Evolutionary conservation across 352 stramenopile genomes (phyloP).

Genomic region (Phytophthora nicotianae): DNA sequence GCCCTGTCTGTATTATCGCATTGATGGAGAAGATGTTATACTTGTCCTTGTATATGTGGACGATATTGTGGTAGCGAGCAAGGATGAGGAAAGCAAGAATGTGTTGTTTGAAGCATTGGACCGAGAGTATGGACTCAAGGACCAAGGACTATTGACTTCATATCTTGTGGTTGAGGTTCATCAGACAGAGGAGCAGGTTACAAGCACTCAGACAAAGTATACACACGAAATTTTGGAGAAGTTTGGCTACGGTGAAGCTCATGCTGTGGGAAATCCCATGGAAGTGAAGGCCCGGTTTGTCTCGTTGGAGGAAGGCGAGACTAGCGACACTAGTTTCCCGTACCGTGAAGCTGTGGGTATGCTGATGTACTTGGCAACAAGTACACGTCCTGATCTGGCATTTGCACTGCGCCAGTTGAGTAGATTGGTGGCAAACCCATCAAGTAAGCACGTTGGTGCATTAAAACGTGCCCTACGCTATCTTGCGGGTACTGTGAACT

Average conservation of each 20-base stretch:
- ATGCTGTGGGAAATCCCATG: too few species aligned
- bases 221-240: too few species aligned
- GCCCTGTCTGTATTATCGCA: constrained; percentile 8
- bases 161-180: too few species aligned
- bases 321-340: too few species aligned
- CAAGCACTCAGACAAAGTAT: too few species aligned
- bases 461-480: constrained; percentile 9
- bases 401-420: too few species aligned
- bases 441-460: constrained; percentile 7
- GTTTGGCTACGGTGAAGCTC: too few species aligned
- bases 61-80: not conserved
- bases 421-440: constrained; percentile 1
- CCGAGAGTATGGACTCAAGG: not conserved
- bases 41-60: not conserved
- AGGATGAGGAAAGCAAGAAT: not conserved
- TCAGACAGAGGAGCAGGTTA: too few species aligned
- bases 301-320: too few species aligned
- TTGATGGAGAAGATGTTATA: not conserved
- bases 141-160: not conserved
- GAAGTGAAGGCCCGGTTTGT: too few species aligned
- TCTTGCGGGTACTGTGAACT: not conserved
- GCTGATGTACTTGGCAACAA: not conserved
- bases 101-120: not conserved
- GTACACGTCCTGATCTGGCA: constrained; percentile 23
- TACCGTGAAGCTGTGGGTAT: too few species aligned